Evolutionary conservation across 2,329 filamentous ascomycete species (phyloP), one percentile per base, ranked within the genome.

Genomic region (Penicillium palitans): DNA sequence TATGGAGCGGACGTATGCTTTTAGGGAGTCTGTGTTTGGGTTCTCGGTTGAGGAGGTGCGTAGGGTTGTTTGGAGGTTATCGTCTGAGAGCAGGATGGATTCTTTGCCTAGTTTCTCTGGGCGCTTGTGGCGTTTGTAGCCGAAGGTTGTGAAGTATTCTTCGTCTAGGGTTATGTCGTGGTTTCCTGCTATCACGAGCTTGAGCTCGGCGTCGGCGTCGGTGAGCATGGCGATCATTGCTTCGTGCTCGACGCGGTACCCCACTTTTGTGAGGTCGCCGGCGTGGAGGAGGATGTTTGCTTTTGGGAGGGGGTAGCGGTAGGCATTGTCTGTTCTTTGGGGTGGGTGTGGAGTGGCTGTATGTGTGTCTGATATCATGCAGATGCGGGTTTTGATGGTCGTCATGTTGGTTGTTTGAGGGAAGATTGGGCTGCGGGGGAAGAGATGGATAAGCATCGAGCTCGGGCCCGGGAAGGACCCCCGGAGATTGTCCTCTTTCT

Each of bases 161-260:
- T 76, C 73, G 61, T 88, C 84, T 1, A 87, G 76, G 4, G 80
- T 81, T 44, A 85, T 74, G 65, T 87, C 85, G 70, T 88, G 85
- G 66, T 87, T 87, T 0, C 85, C 85, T 0, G 85, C 81, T 59
- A 88, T 87, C 21, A 87, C 80, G 25, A 88, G 74, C 65, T 87
- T 88, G 6, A 87, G 69, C 9, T 80, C 78, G 2, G 84, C 84
- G 15, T 82, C 72, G 37, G 83, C 78, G 1, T 65, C 64, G 13
- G 72, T 70, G 7, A 87, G 74, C 71, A 83, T 77, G 6, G 76
- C 65, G 15, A 85, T 65, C 2, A 80, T 78, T 12, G 65, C 59
- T 31, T 77, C 66, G 64, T 84, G 83, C 65, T 86, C 81, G 15
- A 68, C 42, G 12, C 77, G 56, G 12, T 73, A 72, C 6, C 84